phyloP scores from a whole-genome alignment of 164 flowering plant species.

The Litsea cubeba region DNA sequence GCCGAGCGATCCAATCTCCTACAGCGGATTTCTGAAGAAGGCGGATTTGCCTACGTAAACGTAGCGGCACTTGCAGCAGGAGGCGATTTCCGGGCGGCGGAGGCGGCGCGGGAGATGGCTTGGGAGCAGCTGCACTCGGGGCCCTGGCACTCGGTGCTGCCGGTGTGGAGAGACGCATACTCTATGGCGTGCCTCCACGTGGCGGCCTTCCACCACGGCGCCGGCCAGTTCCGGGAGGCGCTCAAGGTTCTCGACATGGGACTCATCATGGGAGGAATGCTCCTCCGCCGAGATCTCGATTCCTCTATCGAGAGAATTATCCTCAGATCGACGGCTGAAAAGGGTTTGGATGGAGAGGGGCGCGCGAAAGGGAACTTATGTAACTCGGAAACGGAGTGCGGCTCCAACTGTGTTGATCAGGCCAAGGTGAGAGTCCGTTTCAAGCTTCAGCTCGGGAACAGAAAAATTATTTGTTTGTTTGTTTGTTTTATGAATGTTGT shows the following conservation, averaged over 20 bases:
- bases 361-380: not conserved
- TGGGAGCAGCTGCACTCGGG: conserved; percentile 99
- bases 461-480: no score
- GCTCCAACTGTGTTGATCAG: conserved; percentile 12
- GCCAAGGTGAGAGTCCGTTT: conserved; percentile 39
- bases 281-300: conserved; percentile 54
- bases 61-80: conserved; percentile 50
- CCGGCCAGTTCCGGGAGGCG: conserved; percentile 54
- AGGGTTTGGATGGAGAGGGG: not conserved
- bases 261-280: conserved; percentile 80
- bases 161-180: conserved; percentile 91
- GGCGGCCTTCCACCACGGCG: conserved; percentile 38
- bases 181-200: conserved; percentile 83
- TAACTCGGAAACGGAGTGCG: not conserved
- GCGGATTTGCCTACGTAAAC: conserved; percentile 73
- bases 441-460: no score
- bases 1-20: conserved; percentile 45
- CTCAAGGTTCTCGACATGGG: conserved; percentile 82
- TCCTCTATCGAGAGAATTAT: conserved; percentile 28
- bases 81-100: conserved; percentile 76
- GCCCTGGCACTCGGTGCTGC: conserved; percentile 89
- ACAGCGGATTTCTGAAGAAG: conserved; percentile 50
- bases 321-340: not conserved
- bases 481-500: no score
- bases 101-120: conserved; percentile 89